A percentile compares a stretch with the other conserved stretches of the same genome.
These are phyloP conservation scores for Tricholoma bakamatsutake DNA, from an alignment of 768 basidiomycete genomes.

Conservation along the genomic window DNA sequence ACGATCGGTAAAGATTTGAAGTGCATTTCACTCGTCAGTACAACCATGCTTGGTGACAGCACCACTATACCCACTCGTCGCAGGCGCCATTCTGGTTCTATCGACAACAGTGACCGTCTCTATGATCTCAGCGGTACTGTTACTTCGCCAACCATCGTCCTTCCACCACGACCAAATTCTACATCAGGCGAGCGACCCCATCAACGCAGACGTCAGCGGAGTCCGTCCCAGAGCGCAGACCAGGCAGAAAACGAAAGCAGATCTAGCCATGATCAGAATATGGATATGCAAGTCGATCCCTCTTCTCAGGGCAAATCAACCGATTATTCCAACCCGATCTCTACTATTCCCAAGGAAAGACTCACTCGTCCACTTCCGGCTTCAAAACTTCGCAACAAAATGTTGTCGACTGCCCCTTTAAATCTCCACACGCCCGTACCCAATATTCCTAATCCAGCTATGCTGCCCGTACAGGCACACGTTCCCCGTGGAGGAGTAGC, in stretches of 20 bases:
- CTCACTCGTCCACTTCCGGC: conserved; percentile 62
- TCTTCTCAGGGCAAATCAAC: conserved; percentile 8
- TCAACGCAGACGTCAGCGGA: conserved; percentile 40
- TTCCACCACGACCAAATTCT: conserved; percentile 69
- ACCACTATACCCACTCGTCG: conserved; percentile 39
- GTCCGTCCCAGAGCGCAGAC: conserved; percentile 32
- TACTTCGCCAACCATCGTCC: conserved; percentile 27
- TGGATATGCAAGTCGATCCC: conserved; percentile 29
- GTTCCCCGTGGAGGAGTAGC: conserved; percentile 54
- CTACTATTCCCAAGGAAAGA: conserved; percentile 30
- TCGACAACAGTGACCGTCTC: conserved; percentile 29
- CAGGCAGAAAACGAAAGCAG: conserved; percentile 22
- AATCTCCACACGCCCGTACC: conserved; percentile 41
- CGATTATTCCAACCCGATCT: conserved; percentile 12
- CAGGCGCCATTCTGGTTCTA: conserved; percentile 61
- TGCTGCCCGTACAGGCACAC: conserved; percentile 79
- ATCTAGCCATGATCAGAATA: conserved; percentile 12
- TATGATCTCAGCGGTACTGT: conserved; percentile 14
- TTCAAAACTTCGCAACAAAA: conserved; percentile 46
- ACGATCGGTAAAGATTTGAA: neutral
- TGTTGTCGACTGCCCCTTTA: conserved; percentile 21
- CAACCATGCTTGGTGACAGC: conserved; percentile 9
- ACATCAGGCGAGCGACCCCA: conserved; percentile 61
- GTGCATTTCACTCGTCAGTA: too few species aligned
- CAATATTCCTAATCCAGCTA: conserved; percentile 60